These are phyloP conservation scores for Nidularia pulvinata DNA, from an alignment of 768 basidiomycete species.

Conservation along the genomic window DNA sequence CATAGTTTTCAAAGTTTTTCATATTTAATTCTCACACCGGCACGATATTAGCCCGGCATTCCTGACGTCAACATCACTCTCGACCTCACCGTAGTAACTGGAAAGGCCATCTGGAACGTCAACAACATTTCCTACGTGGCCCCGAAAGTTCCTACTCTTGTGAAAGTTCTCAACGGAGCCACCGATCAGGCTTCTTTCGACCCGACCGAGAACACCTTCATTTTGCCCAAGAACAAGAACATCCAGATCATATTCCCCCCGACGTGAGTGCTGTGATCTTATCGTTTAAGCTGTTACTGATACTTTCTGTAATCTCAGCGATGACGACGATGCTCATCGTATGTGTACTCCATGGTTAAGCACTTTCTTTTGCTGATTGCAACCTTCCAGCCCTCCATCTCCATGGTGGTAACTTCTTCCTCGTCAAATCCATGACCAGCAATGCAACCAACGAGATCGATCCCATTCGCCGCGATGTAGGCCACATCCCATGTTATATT, in stretches of 20 bases:
- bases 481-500: too few relatives aligned
- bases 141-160: slow-evolving; percentile 18
- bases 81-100: slow-evolving; percentile 7
- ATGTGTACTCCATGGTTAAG: slow-evolving; percentile 5
- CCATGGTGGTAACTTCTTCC: slow-evolving; percentile 21
- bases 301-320: slow-evolving; percentile 7
- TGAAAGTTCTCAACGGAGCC: slow-evolving; percentile 21
- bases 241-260: slow-evolving; percentile 23
- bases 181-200: slow-evolving; percentile 15
- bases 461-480: slow-evolving; percentile 32
- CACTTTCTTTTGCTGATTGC: slow-evolving; percentile 16
- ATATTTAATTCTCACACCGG: too few relatives aligned
- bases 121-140: slow-evolving; percentile 25
- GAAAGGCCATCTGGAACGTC: slow-evolving; percentile 22
- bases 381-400: slow-evolving; percentile 11
- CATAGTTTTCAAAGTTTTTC: too few relatives aligned
- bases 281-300: neutral
- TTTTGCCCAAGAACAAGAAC: slow-evolving; percentile 18
- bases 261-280: slow-evolving; percentile 1
- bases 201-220: slow-evolving; percentile 20
- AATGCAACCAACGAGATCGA: slow-evolving; percentile 33
- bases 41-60: too few relatives aligned
- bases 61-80: slow-evolving; percentile 15
- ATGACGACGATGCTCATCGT: slow-evolving; percentile 16
- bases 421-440: slow-evolving; percentile 26